Percentiles rank a stretch among this genome's conserved stretches.
These are phyloP conservation scores for Chlamydomonas eustigma DNA, from an alignment of 139 green algal species.

Conservation along the genomic window DNA sequence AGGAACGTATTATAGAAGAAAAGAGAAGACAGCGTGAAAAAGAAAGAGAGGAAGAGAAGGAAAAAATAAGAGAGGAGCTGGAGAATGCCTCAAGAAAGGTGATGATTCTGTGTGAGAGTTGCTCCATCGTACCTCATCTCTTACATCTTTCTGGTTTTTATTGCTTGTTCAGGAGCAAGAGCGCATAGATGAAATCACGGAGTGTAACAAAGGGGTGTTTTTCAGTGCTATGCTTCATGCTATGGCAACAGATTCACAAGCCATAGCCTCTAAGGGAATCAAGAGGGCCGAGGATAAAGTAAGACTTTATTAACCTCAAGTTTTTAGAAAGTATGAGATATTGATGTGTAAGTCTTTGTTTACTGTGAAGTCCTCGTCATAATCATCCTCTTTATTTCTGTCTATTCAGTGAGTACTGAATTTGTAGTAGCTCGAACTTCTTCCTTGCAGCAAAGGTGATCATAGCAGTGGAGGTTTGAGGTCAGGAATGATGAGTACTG, in stretches of 20 bases:
- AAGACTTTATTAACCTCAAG: too few relatives aligned
- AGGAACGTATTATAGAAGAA: conserved; percentile 38
- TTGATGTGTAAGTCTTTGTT: neutral
- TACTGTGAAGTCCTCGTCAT: neutral
- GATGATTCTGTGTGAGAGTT: neutral
- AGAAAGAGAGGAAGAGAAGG: conserved; percentile 2
- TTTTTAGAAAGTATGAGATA: too few relatives aligned
- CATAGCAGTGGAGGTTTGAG: too few relatives aligned
- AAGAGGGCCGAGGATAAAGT: conserved; percentile 62
- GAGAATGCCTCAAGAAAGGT: neutral
- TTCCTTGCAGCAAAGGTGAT: too few relatives aligned
- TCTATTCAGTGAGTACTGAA: too few relatives aligned
- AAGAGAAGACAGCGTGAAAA: conserved; percentile 31
- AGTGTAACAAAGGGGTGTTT: conserved; percentile 58
- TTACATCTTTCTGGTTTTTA: neutral
- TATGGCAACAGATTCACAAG: conserved; percentile 33
- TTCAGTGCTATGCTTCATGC: conserved; percentile 37
- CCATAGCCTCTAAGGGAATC: conserved; percentile 47
- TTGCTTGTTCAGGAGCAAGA: conserved; percentile 23
- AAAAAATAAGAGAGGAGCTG: neutral
- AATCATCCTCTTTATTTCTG: too few relatives aligned
- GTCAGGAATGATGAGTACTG: too few relatives aligned
- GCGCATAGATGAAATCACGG: conserved; percentile 34
- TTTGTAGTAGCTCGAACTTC: neutral
- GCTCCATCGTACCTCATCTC: neutral